Base-by-base conservation (phyloP, 805 yeast genomes). In the Kregervanrija pseudodelftensis region DNA sequence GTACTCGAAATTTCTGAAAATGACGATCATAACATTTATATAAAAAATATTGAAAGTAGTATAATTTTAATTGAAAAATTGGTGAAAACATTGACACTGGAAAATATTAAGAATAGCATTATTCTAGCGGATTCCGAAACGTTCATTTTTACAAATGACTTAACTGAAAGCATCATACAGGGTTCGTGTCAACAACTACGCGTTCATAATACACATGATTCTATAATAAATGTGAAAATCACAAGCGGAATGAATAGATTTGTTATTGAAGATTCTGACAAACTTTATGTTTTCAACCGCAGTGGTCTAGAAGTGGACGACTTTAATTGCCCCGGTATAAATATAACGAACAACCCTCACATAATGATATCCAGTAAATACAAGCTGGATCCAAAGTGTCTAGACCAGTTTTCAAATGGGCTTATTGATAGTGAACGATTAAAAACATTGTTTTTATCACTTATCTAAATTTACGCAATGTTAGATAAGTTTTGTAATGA, bases 171-270 rank as follows among this genome's bases (percentile, higher is more conserved):
- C 38, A 15, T 49, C 1, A 15, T 61, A 5, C 28, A 33, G 1
- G 61, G 59, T 1, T 31, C 14, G 12, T 41, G 60, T 4, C 61
- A 50, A n/a, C 67, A 63, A 36, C 42, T 61, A 15, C 43, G 67
- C 30, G 43, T 63, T 12, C 65, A 58, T 37, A 41, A 53, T 28
- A 37, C 49, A 3, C 1, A 11, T 9, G 30, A 45, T 10, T 30
- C 44, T 10, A 32, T 48, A 3, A 5, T 62, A 0, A 47, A 49
- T n/a, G 39, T 59, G 0, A 37, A 40, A 10, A 49, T 51, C 8
- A 22, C 38, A 12, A 49, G 47, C 33, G 33, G 42, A 2, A 42
- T 51, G 13, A 53, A 55, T 14, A 50, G 55, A 22, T 45, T 57
- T 5, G 51, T 61, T 11, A 56, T 63, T 15, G 67, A 63, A 42